Percentiles rank a stretch among this genome's conserved stretches.
Evolutionary conservation across 2,329 filamentous ascomycete species (phyloP).

Genomic region (Diaporthe sp.): DNA sequence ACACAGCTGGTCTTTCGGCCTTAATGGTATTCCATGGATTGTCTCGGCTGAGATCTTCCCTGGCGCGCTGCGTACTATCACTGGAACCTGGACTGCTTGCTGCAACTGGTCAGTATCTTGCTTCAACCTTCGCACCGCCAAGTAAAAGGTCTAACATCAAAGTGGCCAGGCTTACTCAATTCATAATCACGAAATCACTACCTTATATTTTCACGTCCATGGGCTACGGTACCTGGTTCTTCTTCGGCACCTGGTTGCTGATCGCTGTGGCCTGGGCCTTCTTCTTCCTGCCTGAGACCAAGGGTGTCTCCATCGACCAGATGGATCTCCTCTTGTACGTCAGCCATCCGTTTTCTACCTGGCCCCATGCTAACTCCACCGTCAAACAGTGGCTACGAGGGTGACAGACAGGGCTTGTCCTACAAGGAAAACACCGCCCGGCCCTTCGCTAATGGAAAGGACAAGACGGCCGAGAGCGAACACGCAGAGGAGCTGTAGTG

Average conservation of each 20-base stretch:
- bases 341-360: background rate
- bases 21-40: constrained; percentile 59
- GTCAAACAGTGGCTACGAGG: constrained; percentile 2
- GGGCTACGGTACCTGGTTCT: constrained; percentile 65
- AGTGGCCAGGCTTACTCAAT: constrained; percentile 47
- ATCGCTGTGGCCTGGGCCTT: constrained; percentile 59
- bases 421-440: background rate
- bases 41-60: constrained; percentile 57
- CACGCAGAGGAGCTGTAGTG: constrained; percentile 10
- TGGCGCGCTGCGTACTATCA: constrained; percentile 53
- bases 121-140: background rate
- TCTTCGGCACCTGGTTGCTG: constrained; percentile 65
- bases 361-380: background rate
- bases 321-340: constrained; percentile 52
- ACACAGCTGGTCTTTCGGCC: constrained; percentile 51
- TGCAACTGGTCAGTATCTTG: constrained; percentile 46
- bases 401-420: background rate
- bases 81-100: constrained; percentile 52
- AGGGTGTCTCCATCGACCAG: constrained; percentile 63
- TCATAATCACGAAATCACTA: constrained; percentile 54
- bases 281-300: constrained; percentile 65
- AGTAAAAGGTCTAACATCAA: background rate
- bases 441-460: background rate
- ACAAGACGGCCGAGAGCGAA: constrained; percentile 9
- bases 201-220: constrained; percentile 57